Conservation (phyloP, 2,329 filamentous ascomycete genomes). For the Immersiporthe knoxdaviesiana region DNA sequence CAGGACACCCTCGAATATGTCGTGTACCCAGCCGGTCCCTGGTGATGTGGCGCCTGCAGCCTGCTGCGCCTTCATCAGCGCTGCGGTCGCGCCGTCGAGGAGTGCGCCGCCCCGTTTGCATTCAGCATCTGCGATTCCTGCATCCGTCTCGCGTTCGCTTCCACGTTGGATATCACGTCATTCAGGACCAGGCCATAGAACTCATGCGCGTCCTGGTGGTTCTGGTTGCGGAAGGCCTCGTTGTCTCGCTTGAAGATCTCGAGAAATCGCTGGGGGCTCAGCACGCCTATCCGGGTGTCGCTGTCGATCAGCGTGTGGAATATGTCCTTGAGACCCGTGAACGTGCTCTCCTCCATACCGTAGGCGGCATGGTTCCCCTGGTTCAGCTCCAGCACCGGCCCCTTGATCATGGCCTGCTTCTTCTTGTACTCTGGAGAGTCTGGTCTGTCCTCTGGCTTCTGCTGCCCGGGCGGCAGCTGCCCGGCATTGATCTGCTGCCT, state of each 20-base stretch:
- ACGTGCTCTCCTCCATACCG: constrained; percentile 92
- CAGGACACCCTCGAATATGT: constrained; percentile 91
- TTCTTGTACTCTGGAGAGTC: constrained; percentile 98
- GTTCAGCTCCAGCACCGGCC: constrained; percentile 65
- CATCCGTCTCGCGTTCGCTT: constrained; percentile 75
- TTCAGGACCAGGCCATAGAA: constrained; percentile 96
- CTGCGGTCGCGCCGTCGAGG: constrained; percentile 50
- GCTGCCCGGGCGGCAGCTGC: constrained; percentile 57
- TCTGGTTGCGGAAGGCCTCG: constrained; percentile 94
- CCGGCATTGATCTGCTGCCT: constrained; percentile 58
- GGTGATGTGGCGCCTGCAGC: constrained; percentile 55
- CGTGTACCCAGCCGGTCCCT: constrained; percentile 88
- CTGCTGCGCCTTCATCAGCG: constrained; percentile 35
- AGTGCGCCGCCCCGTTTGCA: constrained; percentile 52
- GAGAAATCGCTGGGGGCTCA: constrained; percentile 89
- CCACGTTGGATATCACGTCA: constrained; percentile 91
- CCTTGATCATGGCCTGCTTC: constrained; percentile 75
- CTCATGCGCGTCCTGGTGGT: constrained; percentile 98
- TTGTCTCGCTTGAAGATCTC: constrained; percentile 94
- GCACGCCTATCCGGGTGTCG: constrained; percentile 80
- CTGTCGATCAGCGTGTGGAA: constrained; percentile 88
- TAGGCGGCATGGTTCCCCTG: constrained; percentile 80
- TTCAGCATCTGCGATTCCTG: constrained; percentile 51
- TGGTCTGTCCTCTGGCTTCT: constrained; percentile 83
- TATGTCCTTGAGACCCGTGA: constrained; percentile 93